Base-by-base conservation (phyloP, 768 basidiomycete species). In the Auricularia cornea region DNA sequence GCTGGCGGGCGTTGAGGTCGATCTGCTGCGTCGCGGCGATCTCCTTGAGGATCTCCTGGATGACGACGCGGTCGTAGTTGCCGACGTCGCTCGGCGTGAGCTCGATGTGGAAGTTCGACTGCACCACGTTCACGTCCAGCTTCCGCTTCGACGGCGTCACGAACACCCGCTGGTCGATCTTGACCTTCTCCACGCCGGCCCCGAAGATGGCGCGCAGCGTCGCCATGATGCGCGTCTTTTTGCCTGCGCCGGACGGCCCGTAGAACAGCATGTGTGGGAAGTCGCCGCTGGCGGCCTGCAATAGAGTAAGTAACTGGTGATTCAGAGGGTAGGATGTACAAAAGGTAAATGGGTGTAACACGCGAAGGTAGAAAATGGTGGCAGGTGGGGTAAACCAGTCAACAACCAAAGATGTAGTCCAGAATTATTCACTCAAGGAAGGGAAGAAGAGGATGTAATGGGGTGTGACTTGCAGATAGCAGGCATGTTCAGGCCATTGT, bases 21-120 rank as follows among this genome's bases (percentile, higher is more conserved):
- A 99, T 94, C 72, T 98, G 96, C 72, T 99, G 96, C 2, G 95
- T 99, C 74, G 98, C 95, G 1, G 96, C 96, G 69, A 99, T 98
- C 76, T 98, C 96, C 74, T 98, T 99, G 63, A 99, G 75, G 54
- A 99, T 83, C 70, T 99, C 96, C 71, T 98, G 96, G 60, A 99
- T 93, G 59, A 99, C 94, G 1, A 94, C 83, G 66, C 96, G 81
- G 73, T 99, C 96, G 70, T 90, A 97, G 70, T 88, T 96, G 14
- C 96, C 96, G 0, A 94, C 94, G 77, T 99, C 96, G 67, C 96
- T 96, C 3, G 96, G 96, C 0, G 96, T 99, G 62, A 99, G 88
- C 76, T 99, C 96, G 48, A 98, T 88, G 75, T 99, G 96, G 73
- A 87, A 99, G 73, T 98, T 99, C 75, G 92, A 94, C 76, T 97